Evolutionary conservation across 1,139 yeast species (phyloP).

Genomic region (Saccharomyces hybrid): DNA sequence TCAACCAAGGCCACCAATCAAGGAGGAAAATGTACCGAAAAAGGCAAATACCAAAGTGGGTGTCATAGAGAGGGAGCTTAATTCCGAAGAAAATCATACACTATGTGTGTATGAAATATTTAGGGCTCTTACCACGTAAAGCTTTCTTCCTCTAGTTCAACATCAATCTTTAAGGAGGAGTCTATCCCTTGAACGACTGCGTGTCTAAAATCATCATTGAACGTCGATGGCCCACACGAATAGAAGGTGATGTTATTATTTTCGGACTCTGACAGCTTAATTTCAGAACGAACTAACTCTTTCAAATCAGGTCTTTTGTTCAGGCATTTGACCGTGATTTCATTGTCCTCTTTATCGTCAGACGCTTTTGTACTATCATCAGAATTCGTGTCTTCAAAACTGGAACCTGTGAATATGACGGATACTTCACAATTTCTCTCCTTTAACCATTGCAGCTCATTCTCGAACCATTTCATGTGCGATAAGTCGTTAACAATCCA

Average conservation of each 20-base stretch:
- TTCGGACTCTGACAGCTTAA: constrained; percentile 17
- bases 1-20: background rate
- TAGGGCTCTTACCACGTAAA: constrained; percentile 36
- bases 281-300: constrained; percentile 33
- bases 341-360: constrained; percentile 10
- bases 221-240: constrained; percentile 39
- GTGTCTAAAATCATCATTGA: constrained; percentile 36
- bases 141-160: constrained; percentile 39
- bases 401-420: constrained; percentile 7
- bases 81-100: constrained; percentile 19
- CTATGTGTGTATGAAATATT: too few species aligned
- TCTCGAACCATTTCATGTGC: constrained; percentile 35
- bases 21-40: background rate
- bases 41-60: constrained; percentile 1
- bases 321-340: constrained; percentile 12
- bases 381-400: background rate
- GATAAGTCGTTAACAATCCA: constrained; percentile 22
- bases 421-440: constrained; percentile 25
- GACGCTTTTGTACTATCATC: background rate
- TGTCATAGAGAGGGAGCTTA: constrained; percentile 7
- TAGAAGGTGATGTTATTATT: constrained; percentile 27
- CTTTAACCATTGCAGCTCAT: constrained; percentile 31
- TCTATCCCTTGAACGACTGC: constrained; percentile 27
- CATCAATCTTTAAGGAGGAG: constrained; percentile 27
- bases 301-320: constrained; percentile 40